Base-by-base conservation (phyloP, 2,329 filamentous ascomycete genomes). In the Hymenotorrendiella dingleyae region DNA sequence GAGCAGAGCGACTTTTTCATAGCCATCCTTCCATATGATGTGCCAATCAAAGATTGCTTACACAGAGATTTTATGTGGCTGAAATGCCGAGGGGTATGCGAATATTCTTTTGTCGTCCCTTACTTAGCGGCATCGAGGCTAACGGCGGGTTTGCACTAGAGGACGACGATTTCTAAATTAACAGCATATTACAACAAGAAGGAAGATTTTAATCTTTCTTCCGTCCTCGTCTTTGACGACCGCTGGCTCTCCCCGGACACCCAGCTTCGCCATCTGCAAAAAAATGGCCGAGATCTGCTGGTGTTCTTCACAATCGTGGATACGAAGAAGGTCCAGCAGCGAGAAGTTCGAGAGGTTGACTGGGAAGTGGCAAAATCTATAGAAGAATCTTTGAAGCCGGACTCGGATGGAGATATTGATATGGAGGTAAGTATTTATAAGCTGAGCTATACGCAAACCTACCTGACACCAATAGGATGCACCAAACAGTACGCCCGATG, bases 301-400 rank as follows among this genome's bases (percentile, higher is more conserved):
- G 27, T 40, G 10, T 35, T 52, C 28, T 20, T 63, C 44, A 42
- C 41, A 10, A 40, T 41, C 26, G 43, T 42, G 7, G 24, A 42
- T 20, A 42, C 39, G 6, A 24, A 5, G 11, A 22, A 33, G 4
- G 32, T 42, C 16, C 19, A n/a, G n/a, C n/a, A n/a, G n/a, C n/a
- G n/a, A n/a, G n/a, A n/a, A n/a, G n/a, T n/a, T n/a, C n/a, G n/a
- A n/a, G n/a, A n/a, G n/a, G n/a, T n/a, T n/a, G n/a, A n/a, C n/a
- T n/a, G n/a, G n/a, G n/a, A n/a, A n/a, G n/a, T n/a, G n/a, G n/a
- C n/a, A n/a, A n/a, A n/a, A n/a, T n/a, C n/a, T n/a, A n/a, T n/a
- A n/a, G n/a, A n/a, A n/a, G n/a, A n/a, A n/a, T n/a, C n/a, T n/a
- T n/a, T n/a, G n/a, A n/a, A n/a, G n/a, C n/a, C n/a, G n/a, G n/a